A percentile compares a stretch with the other conserved stretches of the same genome.
Conservation (phyloP, 768 basidiomycete genomes). For the Ramaria sp. region DNA sequence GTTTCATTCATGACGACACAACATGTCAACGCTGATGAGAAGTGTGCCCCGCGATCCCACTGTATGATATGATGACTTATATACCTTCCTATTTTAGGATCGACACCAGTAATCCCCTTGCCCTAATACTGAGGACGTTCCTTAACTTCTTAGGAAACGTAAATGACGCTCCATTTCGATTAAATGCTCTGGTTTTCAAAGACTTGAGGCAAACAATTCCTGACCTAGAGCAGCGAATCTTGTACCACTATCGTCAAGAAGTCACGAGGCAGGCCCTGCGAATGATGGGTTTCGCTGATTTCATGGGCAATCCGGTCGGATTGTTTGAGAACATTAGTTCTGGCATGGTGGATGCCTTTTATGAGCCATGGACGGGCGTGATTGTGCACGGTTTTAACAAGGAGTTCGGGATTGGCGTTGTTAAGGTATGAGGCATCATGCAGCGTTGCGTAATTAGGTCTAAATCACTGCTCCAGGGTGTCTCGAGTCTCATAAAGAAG, state of each 20-base stretch:
- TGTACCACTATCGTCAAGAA: conserved; percentile 90
- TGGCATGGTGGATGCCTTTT: conserved; percentile 96
- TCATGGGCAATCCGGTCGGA: conserved; percentile 92
- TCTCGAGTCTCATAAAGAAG: conserved; percentile 97
- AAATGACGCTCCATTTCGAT: conserved; percentile 87
- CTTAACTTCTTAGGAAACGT: conserved; percentile 97
- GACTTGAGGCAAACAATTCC: conserved; percentile 85
- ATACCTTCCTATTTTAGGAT: conserved; percentile 9
- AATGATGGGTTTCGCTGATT: conserved; percentile 96
- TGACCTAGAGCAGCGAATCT: conserved; percentile 74
- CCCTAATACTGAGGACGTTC: conserved; percentile 86
- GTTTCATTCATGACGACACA: conserved; percentile 98
- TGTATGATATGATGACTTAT: background rate
- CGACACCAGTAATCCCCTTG: conserved; percentile 69
- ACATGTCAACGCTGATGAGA: conserved; percentile 83
- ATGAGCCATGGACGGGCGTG: conserved; percentile 94
- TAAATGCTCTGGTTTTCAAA: conserved; percentile 90
- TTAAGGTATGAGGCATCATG: conserved; percentile 48
- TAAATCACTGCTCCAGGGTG: conserved; percentile 48
- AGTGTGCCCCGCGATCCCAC: conserved; percentile 38
- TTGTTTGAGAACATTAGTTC: conserved; percentile 98
- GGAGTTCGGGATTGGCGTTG: conserved; percentile 88
- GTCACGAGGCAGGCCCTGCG: conserved; percentile 90
- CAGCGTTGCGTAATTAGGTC: background rate
- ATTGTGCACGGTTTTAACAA: conserved; percentile 87